Evolutionary conservation across 2,329 filamentous ascomycete genomes (phyloP).

Genomic region (Botryotinia convoluta): DNA sequence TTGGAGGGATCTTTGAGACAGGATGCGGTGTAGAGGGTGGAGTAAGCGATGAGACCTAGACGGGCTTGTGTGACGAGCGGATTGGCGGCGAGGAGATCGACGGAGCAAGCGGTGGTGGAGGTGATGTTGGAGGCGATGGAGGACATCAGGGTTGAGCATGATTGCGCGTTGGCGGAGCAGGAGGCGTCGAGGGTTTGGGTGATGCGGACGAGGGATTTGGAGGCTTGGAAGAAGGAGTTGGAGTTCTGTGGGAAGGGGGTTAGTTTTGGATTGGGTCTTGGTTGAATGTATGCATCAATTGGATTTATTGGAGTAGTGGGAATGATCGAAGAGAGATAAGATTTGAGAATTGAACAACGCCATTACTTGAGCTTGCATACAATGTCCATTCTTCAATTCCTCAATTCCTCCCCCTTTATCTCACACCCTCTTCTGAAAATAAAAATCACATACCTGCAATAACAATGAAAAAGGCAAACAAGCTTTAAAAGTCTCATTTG

Average conservation of each 20-base stretch:
- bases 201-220: constrained; percentile 67
- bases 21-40: constrained; percentile 73
- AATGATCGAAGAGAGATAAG: neutral
- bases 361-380: neutral
- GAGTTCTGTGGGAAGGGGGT: constrained; percentile 60
- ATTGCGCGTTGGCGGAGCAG: constrained; percentile 64
- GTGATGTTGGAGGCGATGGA: constrained; percentile 65
- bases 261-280: constrained; percentile 50
- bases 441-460: constrained; percentile 56
- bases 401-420: neutral
- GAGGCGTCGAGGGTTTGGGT: constrained; percentile 76
- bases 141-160: constrained; percentile 65
- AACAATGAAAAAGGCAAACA: constrained; percentile 86
- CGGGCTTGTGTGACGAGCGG: constrained; percentile 72
- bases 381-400: neutral
- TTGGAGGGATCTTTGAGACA: constrained; percentile 69
- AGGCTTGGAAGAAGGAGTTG: constrained; percentile 75
- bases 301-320: neutral
- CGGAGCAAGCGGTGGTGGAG: constrained; percentile 61
- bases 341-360: neutral
- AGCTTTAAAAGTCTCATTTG: constrained; percentile 38
- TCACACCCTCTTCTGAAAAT: neutral
- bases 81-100: constrained; percentile 67
- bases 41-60: constrained; percentile 72
- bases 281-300: neutral